Percentiles rank a stretch among this genome's conserved stretches.
These are phyloP conservation scores for Elsinoe arachidis DNA, from an alignment of 2,329 filamentous ascomycete species.

Conservation along the genomic window DNA sequence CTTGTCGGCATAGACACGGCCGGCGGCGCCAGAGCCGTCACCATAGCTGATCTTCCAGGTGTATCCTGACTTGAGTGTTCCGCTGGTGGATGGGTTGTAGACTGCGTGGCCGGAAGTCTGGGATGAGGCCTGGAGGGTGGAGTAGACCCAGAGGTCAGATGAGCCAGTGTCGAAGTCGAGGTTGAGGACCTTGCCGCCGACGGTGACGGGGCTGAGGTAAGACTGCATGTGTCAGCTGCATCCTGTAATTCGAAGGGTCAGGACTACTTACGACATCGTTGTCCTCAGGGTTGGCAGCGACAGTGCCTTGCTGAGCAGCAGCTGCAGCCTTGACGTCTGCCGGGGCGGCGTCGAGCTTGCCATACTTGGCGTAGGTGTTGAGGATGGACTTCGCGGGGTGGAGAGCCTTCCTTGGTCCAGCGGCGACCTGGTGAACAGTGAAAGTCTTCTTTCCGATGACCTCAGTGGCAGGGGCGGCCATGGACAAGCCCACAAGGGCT, in stretches of 20 bases:
- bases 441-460: slow-evolving; percentile 21
- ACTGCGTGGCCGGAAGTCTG: slow-evolving; percentile 47
- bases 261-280: slow-evolving; percentile 2
- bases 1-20: slow-evolving; percentile 57
- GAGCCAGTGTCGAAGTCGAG: slow-evolving; percentile 67
- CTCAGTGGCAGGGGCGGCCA: slow-evolving; percentile 23
- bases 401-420: slow-evolving; percentile 14
- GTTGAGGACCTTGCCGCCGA: slow-evolving; percentile 55
- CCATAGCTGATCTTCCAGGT: slow-evolving; percentile 57
- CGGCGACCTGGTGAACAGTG: slow-evolving; percentile 23
- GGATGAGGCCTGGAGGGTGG: slow-evolving; percentile 44
- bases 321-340: slow-evolving; percentile 22
- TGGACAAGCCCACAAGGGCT: slow-evolving; percentile 23
- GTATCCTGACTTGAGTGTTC: slow-evolving; percentile 38
- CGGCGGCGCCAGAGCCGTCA: slow-evolving; percentile 54
- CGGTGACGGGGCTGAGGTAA: slow-evolving; percentile 47
- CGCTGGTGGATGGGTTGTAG: slow-evolving; percentile 47
- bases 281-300: slow-evolving; percentile 30
- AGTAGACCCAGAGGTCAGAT: slow-evolving; percentile 63
- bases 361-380: slow-evolving; percentile 17
- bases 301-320: slow-evolving; percentile 31
- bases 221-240: slow-evolving; percentile 13
- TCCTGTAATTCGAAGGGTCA: too few relatives aligned
- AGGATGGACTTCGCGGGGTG: slow-evolving; percentile 22
- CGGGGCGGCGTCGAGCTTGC: slow-evolving; percentile 9